phyloP scores from a whole-genome alignment of 2,329 filamentous ascomycete species.

The Emmonsiellopsis sp. region DNA sequence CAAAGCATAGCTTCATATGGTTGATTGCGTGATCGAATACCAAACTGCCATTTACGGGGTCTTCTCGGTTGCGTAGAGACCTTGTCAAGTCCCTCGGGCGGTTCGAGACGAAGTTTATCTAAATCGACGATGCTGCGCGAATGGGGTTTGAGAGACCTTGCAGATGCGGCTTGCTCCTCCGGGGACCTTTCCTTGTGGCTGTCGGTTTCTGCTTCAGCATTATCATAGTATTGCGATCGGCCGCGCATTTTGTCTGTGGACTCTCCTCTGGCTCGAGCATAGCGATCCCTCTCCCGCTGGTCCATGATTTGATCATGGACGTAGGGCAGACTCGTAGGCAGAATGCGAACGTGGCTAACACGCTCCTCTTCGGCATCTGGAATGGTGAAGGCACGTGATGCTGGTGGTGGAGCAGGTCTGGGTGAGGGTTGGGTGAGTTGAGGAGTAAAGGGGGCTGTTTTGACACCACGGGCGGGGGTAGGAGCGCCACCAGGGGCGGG shows the following conservation, averaged over 20 bases:
- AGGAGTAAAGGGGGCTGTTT: not conserved
- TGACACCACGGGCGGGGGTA: not conserved
- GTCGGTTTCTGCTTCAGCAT: conserved; percentile 1
- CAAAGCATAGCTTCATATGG: conserved; percentile 91
- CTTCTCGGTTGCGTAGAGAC: conserved; percentile 43
- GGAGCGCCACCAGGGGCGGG: not conserved
- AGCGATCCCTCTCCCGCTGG: conserved; percentile 28
- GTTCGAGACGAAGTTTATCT: conserved; percentile 50
- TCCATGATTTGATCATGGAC: conserved; percentile 90
- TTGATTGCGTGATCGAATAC: conserved; percentile 86
- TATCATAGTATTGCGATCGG: not conserved
- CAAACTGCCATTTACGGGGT: conserved; percentile 93
- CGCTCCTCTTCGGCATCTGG: conserved; percentile 37
- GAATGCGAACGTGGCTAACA: conserved; percentile 77
- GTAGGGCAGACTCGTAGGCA: conserved; percentile 81
- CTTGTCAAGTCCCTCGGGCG: conserved; percentile 46
- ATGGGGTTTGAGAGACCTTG: conserved; percentile 75
- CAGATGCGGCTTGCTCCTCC: conserved; percentile 73
- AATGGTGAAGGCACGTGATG: conserved; percentile 8
- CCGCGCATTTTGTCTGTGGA: conserved; percentile 30
- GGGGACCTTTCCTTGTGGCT: conserved; percentile 27
- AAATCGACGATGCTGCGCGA: conserved; percentile 60
- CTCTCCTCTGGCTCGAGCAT: conserved; percentile 33
- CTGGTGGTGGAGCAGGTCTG: not conserved
- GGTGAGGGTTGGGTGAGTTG: not conserved